Base-by-base conservation (phyloP, 2,329 filamentous ascomycete species). In the Orbilia brochopaga region DNA sequence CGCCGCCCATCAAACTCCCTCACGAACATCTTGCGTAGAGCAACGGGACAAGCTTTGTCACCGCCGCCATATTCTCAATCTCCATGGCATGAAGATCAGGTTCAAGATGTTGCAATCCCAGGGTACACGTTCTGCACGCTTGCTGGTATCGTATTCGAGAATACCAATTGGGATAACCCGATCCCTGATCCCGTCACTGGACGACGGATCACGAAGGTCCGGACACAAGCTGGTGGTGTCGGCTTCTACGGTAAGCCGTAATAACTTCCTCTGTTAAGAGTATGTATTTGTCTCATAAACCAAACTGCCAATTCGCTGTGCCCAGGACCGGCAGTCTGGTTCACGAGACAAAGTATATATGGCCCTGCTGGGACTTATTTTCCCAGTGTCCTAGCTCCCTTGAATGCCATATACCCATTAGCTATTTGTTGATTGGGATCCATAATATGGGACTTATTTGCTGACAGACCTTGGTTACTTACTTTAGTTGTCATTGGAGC, bases 211-310 rank as follows among this genome's bases (percentile, higher is more conserved):
- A 8, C 8, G 27, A 32, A 32, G 27, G 11, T 42, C 37, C 4
- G 13, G 37, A 13, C 5, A 17, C 37, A 42, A 42, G 37, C 37
- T 15, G 37, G 37, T 6, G 37, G 37, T 3, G 37, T 21, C 10
- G 46, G 46, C 11, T 19, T 51, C 11, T 10, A 51, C 23, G 46
- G 46, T 51, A 51, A 21, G 46, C 21, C 27, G 27, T 51, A 17
- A 8, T 23, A 51, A 23, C 17, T 23, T 51, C 7, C 3, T 13
- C 19, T 19, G 46, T 4, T 4, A 4, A 51, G 19, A 21, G 7
- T 23, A 13, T 8, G 11, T 51, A 7, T 27, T 4, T 32, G 4
- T 32, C 8, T n/a, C n/a, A n/a, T n/a, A n/a, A n/a, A n/a, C n/a
- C n/a, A n/a, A n/a, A n/a, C n/a, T n/a, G n/a, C n/a, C n/a, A n/a